Percentiles rank a stretch among this genome's conserved stretches.
Evolutionary conservation across 2,329 filamentous ascomycete species (phyloP).

Genomic region (Davidsoniella eucalypti): DNA sequence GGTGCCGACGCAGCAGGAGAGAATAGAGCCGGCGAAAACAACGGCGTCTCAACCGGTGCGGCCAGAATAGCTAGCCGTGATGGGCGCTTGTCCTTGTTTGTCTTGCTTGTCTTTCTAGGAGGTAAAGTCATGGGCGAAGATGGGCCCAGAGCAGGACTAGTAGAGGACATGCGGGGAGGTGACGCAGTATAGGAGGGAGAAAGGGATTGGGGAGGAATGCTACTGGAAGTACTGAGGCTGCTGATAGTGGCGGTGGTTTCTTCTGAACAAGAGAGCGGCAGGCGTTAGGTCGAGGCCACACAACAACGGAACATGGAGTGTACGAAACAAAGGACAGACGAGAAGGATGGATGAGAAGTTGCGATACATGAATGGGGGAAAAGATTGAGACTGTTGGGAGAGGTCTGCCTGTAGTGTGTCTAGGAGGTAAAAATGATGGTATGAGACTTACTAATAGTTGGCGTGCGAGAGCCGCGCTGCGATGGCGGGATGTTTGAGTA

Average conservation of each 20-base stretch:
- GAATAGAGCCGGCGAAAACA: conserved; percentile 1
- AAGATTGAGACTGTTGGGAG: background rate
- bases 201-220: background rate
- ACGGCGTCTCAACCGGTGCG: background rate
- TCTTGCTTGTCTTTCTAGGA: background rate
- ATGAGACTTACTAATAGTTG: conserved; percentile 8
- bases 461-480: background rate
- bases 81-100: too few relatives aligned
- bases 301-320: background rate
- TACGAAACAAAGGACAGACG: background rate
- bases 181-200: background rate
- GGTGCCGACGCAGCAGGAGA: background rate
- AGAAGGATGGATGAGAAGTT: background rate
- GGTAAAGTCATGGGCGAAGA: background rate
- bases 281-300: conserved; percentile 4
- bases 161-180: background rate
- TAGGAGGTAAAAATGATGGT: background rate
- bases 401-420: background rate
- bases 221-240: conserved; percentile 2
- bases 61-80: background rate
- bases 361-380: background rate
- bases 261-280: conserved; percentile 3
- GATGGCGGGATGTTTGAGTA: conserved; percentile 2
- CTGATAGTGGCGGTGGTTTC: conserved; percentile 4
- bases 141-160: background rate